Conservation (phyloP, 495 filamentous ascomycete genomes). For the Penicillium soppii region DNA sequence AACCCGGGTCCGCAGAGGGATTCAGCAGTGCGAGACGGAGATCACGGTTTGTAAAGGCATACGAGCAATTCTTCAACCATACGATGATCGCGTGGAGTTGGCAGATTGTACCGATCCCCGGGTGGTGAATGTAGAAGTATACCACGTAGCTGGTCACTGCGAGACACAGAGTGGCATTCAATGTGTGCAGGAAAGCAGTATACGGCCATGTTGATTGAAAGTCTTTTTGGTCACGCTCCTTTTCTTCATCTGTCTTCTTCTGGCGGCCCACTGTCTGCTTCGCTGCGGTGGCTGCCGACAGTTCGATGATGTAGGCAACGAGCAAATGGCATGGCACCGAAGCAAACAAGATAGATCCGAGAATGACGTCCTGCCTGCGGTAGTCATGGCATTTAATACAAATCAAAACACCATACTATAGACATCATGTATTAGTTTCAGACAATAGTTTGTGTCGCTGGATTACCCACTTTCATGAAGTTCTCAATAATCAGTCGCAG, state of each 20-base stretch:
- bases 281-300: slow-evolving; percentile 74
- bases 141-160: slow-evolving; percentile 79
- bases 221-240: slow-evolving; percentile 41
- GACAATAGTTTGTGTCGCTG: not conserved
- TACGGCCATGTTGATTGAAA: slow-evolving; percentile 75
- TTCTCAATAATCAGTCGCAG: slow-evolving; percentile 94
- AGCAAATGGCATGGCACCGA: slow-evolving; percentile 88
- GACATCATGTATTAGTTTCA: slow-evolving; percentile 5
- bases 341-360: slow-evolving; percentile 74
- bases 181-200: slow-evolving; percentile 71
- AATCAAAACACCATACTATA: slow-evolving; percentile 87
- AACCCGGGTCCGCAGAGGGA: slow-evolving; percentile 52
- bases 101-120: slow-evolving; percentile 85
- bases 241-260: slow-evolving; percentile 60
- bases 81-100: slow-evolving; percentile 93
- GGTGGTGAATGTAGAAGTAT: slow-evolving; percentile 88
- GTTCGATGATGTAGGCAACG: slow-evolving; percentile 83
- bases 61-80: slow-evolving; percentile 92
- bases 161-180: slow-evolving; percentile 83
- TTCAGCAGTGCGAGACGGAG: slow-evolving; percentile 84
- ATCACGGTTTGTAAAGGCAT: slow-evolving; percentile 95
- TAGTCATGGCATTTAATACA: slow-evolving; percentile 91
- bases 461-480: slow-evolving; percentile 74
- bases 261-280: slow-evolving; percentile 60
- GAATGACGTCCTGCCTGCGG: slow-evolving; percentile 69